Conservation (phyloP, 2,329 filamentous ascomycete species). For the Aspergillus oerlinghausenensis region DNA sequence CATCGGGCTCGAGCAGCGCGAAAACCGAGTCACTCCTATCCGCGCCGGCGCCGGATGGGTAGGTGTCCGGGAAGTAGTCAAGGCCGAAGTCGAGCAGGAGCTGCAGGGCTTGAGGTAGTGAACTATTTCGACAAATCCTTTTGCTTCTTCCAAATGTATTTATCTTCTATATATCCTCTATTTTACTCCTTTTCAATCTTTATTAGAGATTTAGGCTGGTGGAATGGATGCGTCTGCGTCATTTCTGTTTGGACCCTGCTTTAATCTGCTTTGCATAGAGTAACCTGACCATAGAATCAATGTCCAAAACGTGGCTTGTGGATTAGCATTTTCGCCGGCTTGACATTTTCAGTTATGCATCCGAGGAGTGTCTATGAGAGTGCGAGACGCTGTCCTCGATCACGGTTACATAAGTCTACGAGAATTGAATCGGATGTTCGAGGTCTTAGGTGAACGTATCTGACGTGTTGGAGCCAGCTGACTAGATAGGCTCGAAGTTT, state of each 20-base stretch:
- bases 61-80: slow-evolving; percentile 70
- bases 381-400: not conserved
- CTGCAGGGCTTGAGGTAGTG: slow-evolving; percentile 21
- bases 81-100: slow-evolving; percentile 60
- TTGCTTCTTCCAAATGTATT: slow-evolving; percentile 33
- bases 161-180: slow-evolving; percentile 49
- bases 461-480: not conserved
- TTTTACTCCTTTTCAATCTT: not conserved
- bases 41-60: slow-evolving; percentile 64
- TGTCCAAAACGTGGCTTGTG: not conserved
- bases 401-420: not conserved
- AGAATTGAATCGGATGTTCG: not conserved
- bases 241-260: not conserved
- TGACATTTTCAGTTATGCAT: not conserved
- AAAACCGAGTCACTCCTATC: slow-evolving; percentile 67
- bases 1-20: slow-evolving; percentile 68
- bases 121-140: not conserved
- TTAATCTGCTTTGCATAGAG: not conserved
- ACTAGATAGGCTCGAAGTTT: not conserved
- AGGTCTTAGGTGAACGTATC: not conserved
- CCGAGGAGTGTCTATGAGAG: not conserved
- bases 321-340: not conserved
- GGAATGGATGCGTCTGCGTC: not conserved
- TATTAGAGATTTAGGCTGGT: not conserved
- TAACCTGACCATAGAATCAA: not conserved